These are phyloP conservation scores for Aspergillus piperis DNA, from an alignment of 2,329 filamentous ascomycete species.

Conservation along the genomic window DNA sequence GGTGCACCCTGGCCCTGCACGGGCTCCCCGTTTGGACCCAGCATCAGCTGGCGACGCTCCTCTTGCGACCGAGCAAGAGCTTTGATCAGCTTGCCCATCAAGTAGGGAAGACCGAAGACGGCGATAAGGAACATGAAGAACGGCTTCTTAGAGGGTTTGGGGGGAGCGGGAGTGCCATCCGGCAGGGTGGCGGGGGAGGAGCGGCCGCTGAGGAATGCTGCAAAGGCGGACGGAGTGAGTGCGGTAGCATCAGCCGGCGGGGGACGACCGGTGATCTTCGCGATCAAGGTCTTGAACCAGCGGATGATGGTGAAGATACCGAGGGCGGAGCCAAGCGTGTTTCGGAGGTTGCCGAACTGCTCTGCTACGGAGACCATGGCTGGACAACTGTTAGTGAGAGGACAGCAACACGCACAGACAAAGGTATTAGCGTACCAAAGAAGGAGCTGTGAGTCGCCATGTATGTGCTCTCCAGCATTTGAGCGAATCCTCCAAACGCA, in stretches of 20 bases:
- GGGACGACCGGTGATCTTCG: constrained; percentile 88
- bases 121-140: constrained; percentile 94
- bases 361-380: constrained; percentile 98
- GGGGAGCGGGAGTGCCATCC: constrained; percentile 65
- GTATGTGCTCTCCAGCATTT: constrained; percentile 99
- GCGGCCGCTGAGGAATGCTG: constrained; percentile 76
- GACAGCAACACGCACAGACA: background rate
- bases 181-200: constrained; percentile 52
- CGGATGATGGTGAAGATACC: constrained; percentile 95
- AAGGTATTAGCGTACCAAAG: constrained; percentile 69
- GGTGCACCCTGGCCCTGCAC: constrained; percentile 39
- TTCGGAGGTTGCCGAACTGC: constrained; percentile 89
- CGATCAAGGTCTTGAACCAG: constrained; percentile 88
- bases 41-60: constrained; percentile 59
- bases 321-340: constrained; percentile 88
- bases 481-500: constrained; percentile 94
- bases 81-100: constrained; percentile 95
- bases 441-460: constrained; percentile 99
- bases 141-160: constrained; percentile 87
- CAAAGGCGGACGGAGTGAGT: constrained; percentile 88
- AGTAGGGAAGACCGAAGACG: constrained; percentile 90
- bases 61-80: constrained; percentile 81
- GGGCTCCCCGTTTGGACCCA: constrained; percentile 52
- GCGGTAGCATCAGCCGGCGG: constrained; percentile 83
- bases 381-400: constrained; percentile 38